Evolutionary conservation across 2,329 filamentous ascomycete species (phyloP).

Genomic region (Colletotrichum lini): DNA sequence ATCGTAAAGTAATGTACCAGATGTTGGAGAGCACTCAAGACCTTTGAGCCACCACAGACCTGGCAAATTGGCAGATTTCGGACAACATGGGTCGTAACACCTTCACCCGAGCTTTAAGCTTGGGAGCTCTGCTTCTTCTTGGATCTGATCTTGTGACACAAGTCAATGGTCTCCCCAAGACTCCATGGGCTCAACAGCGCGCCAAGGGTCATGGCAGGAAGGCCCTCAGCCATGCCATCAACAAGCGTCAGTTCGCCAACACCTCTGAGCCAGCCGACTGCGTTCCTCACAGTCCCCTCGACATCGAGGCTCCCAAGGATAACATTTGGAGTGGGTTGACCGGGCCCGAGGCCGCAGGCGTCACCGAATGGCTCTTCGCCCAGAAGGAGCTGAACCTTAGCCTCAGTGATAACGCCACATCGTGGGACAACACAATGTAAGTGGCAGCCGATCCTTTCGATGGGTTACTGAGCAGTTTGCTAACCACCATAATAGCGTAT

Average conservation of each 20-base stretch:
- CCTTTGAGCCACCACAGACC: neutral
- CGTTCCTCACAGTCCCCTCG: constrained; percentile 13
- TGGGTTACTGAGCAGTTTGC: neutral
- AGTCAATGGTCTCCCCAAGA: constrained; percentile 25
- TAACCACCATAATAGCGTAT: constrained; percentile 42
- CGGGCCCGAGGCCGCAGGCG: constrained; percentile 54
- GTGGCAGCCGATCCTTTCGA: constrained; percentile 15
- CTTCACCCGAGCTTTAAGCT: constrained; percentile 8
- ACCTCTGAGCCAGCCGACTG: constrained; percentile 17
- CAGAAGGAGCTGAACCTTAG: constrained; percentile 58
- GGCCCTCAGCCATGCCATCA: constrained; percentile 23
- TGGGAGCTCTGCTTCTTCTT: constrained; percentile 27
- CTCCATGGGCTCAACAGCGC: constrained; percentile 34
- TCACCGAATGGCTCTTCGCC: constrained; percentile 57
- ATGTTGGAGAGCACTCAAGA: neutral
- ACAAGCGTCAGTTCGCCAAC: constrained; percentile 31
- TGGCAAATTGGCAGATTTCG: too few relatives aligned
- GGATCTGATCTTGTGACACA: constrained; percentile 14
- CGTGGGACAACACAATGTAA: constrained; percentile 56
- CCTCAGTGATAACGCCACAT: constrained; percentile 49
- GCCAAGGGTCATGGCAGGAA: constrained; percentile 36
- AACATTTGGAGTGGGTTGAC: constrained; percentile 59
- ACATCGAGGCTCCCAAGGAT: constrained; percentile 54
- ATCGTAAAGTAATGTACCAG: too few relatives aligned
- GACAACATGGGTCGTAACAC: constrained; percentile 22